Conservation (phyloP, 441 rosid species). For the Mallotus japonicus region DNA sequence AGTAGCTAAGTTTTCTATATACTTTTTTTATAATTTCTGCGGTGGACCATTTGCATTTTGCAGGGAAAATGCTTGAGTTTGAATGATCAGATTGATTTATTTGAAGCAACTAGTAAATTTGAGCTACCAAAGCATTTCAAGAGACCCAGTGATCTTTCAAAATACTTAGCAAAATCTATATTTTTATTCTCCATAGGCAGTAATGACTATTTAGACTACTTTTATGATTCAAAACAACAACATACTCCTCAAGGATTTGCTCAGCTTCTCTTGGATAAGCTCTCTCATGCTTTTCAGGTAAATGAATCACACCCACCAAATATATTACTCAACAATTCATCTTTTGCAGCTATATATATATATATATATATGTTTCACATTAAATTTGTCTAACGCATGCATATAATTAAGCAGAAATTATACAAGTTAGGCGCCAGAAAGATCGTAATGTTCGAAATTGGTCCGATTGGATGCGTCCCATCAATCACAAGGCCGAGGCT, state of each 20-base stretch:
- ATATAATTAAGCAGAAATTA: slow-evolving; percentile 27
- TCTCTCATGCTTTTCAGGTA: slow-evolving; percentile 26
- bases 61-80: slow-evolving; percentile 47
- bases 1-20: too few species aligned
- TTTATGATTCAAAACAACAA: not conserved
- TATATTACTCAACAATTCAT: too few species aligned
- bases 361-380: too few species aligned
- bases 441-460: slow-evolving; percentile 39
- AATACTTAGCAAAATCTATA: slow-evolving; percentile 38
- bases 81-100: slow-evolving; percentile 37
- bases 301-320: not conserved
- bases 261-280: slow-evolving; percentile 26
- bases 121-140: slow-evolving; percentile 24
- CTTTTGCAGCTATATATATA: too few species aligned
- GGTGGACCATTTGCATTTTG: not conserved
- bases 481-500: slow-evolving; percentile 21
- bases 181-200: slow-evolving; percentile 33
- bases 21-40: too few species aligned
- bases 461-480: slow-evolving; percentile 51
- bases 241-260: slow-evolving; percentile 30
- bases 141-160: slow-evolving; percentile 3
- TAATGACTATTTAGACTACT: slow-evolving; percentile 42
- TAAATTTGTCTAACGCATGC: too few species aligned
- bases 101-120: slow-evolving; percentile 8
- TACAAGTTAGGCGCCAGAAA: slow-evolving; percentile 39